Evolutionary conservation across 2,329 filamentous ascomycete genomes (phyloP).

Genomic region (Arthrinium puccinioides): DNA sequence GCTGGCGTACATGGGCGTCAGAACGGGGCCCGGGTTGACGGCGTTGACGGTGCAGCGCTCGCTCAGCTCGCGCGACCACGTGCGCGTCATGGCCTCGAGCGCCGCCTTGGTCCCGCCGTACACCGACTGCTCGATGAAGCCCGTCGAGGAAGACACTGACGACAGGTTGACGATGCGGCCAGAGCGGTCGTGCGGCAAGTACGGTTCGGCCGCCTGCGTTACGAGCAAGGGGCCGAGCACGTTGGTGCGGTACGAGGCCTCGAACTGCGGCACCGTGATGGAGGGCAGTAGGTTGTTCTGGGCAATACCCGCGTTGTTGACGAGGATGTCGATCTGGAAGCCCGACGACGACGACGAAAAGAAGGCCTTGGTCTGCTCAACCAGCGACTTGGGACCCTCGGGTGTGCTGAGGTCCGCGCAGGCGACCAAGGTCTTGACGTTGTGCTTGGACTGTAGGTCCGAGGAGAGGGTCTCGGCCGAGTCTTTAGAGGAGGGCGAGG

Average conservation of each 20-base stretch:
- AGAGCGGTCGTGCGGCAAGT: slow-evolving; percentile 61
- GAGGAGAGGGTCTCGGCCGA: slow-evolving; percentile 54
- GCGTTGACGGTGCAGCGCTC: slow-evolving; percentile 48
- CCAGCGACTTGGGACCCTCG: slow-evolving; percentile 50
- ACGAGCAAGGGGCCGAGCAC: slow-evolving; percentile 75
- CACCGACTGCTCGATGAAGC: slow-evolving; percentile 47
- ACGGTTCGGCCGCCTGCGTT: slow-evolving; percentile 63
- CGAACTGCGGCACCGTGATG: slow-evolving; percentile 59
- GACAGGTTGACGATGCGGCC: slow-evolving; percentile 49
- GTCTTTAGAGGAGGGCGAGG: slow-evolving; percentile 31
- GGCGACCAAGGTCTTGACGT: slow-evolving; percentile 52
- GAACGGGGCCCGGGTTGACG: slow-evolving; percentile 50
- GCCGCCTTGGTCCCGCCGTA: slow-evolving; percentile 54
- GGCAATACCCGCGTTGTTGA: slow-evolving; percentile 78
- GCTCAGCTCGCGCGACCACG: slow-evolving; percentile 49
- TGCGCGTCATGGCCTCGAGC: slow-evolving; percentile 51
- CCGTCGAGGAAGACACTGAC: slow-evolving; percentile 45
- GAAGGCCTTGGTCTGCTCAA: slow-evolving; percentile 50
- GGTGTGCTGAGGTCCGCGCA: slow-evolving; percentile 66
- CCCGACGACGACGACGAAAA: slow-evolving; percentile 37
- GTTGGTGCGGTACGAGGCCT: slow-evolving; percentile 69
- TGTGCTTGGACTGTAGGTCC: slow-evolving; percentile 48
- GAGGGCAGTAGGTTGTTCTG: slow-evolving; percentile 59
- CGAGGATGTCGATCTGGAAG: slow-evolving; percentile 71
- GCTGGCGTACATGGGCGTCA: slow-evolving; percentile 42